A percentile compares a stretch with the other conserved stretches of the same genome.
These are phyloP conservation scores for Murraya paniculata DNA, from an alignment of 345 rosid species.

Conservation along the genomic window DNA sequence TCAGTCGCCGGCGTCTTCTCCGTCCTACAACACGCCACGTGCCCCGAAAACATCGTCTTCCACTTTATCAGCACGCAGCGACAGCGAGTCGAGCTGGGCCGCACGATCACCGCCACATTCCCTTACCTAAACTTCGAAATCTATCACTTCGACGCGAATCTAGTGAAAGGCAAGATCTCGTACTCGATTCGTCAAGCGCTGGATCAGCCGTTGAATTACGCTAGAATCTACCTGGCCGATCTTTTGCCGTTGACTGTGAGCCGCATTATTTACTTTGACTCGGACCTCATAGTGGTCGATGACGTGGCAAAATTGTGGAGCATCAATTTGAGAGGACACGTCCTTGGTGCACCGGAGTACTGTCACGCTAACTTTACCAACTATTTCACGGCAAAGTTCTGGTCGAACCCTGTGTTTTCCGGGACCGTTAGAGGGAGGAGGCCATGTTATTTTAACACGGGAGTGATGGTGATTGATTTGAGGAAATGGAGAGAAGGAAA, in stretches of 20 bases:
- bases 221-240: conserved; percentile 81
- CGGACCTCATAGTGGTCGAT: conserved; percentile 81
- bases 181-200: conserved; percentile 71
- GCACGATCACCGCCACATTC: conserved; percentile 57
- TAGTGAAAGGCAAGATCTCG: conserved; percentile 66
- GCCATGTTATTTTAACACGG: conserved; percentile 84
- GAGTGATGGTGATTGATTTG: conserved; percentile 89
- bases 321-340: conserved; percentile 46
- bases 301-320: conserved; percentile 81
- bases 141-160: conserved; percentile 66
- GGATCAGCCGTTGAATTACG: conserved; percentile 89
- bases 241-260: conserved; percentile 56
- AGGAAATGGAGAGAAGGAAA: conserved; percentile 69
- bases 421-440: conserved; percentile 45
- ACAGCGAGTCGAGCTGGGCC: conserved; percentile 49
- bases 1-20: conserved; percentile 84
- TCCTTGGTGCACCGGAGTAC: conserved; percentile 84
- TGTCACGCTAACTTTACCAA: conserved; percentile 78
- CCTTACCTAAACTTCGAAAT: conserved; percentile 69
- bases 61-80: conserved; percentile 67
- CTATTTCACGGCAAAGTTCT: conserved; percentile 68
- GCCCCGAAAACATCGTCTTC: conserved; percentile 83
- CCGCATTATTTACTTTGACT: conserved; percentile 84
- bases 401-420: conserved; percentile 52
- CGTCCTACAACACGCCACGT: conserved; percentile 76